A percentile compares a stretch with the other conserved stretches of the same genome.
Evolutionary conservation across 1,284 basidiomycete species (phyloP).

Genomic region (Ceratobasidium theobromae): DNA sequence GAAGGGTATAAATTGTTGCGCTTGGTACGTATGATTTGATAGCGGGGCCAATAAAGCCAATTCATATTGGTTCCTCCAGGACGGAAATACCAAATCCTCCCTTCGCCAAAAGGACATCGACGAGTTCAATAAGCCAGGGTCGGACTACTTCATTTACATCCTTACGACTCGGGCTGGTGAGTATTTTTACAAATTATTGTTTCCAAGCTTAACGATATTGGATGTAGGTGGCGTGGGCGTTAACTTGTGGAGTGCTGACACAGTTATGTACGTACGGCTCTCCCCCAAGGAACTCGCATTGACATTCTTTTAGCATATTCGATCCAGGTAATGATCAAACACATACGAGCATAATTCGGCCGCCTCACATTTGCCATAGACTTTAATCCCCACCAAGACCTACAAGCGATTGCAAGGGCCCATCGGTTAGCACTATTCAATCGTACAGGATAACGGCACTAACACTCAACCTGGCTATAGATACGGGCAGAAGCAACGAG

Average conservation of each 20-base stretch:
- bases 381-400: constrained; percentile 88
- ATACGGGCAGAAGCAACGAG: constrained; percentile 40
- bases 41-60: neutral
- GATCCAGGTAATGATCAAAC: constrained; percentile 6
- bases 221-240: constrained; percentile 45
- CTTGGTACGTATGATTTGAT: constrained; percentile 72
- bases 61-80: constrained; percentile 50
- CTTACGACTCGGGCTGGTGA: constrained; percentile 94
- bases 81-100: constrained; percentile 85
- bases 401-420: constrained; percentile 76
- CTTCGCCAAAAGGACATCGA: constrained; percentile 94
- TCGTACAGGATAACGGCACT: neutral
- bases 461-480: constrained; percentile 41
- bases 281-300: neutral
- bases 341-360: neutral
- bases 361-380: constrained; percentile 69
- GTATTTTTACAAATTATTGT: constrained; percentile 51
- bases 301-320: constrained; percentile 2
- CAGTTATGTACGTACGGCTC: constrained; percentile 60
- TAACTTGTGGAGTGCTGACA: constrained; percentile 64
- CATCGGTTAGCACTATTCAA: constrained; percentile 53
- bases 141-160: constrained; percentile 88
- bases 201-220: constrained; percentile 36
- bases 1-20: constrained; percentile 90
- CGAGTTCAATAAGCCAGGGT: constrained; percentile 83